Percentiles rank a stretch among this genome's conserved stretches.
These are phyloP conservation scores for Paramecium caudatum DNA, from an alignment of 73 alveolate species.

Conservation along the genomic window DNA sequence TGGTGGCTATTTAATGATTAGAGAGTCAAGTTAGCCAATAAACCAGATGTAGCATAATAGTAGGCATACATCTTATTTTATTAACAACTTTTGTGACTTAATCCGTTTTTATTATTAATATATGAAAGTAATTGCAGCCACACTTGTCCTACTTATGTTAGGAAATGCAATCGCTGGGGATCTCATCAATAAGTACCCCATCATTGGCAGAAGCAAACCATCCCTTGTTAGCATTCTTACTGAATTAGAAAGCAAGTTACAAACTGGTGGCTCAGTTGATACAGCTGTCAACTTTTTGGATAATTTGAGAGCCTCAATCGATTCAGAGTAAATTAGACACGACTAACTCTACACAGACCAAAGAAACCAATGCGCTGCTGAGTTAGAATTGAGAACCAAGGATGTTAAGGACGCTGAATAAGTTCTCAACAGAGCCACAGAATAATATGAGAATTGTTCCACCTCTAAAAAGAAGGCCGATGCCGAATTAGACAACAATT, in stretches of 20 bases:
- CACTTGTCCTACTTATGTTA: conserved; percentile 8
- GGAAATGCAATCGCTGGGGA: conserved; percentile 63
- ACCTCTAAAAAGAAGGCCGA: conserved; percentile 66
- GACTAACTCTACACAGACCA: conserved; percentile 53
- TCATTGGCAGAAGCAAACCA: conserved; percentile 45
- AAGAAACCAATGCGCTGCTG: conserved; percentile 54
- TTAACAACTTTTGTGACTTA: conserved; percentile 51
- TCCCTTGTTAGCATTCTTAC: conserved; percentile 59
- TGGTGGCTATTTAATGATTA: conserved; percentile 63
- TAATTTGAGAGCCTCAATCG: conserved; percentile 62
- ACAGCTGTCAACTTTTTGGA: conserved; percentile 66
- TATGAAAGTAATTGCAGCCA: conserved; percentile 56
- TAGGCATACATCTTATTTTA: conserved; percentile 37
- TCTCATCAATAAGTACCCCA: conserved; percentile 11
- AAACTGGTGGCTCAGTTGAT: conserved; percentile 62
- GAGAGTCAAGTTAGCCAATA: conserved; percentile 13
- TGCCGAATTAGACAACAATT: conserved; percentile 70
- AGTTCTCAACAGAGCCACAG: conserved; percentile 69
- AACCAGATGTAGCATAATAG: conserved; percentile 25
- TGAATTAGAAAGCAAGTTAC: conserved; percentile 53
- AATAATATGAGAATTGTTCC: conserved; percentile 65
- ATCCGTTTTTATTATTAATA: conserved; percentile 57
- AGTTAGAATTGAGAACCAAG: conserved; percentile 65
- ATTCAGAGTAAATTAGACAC: conserved; percentile 69
- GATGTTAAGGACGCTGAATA: conserved; percentile 71